Evolutionary conservation across 2,329 filamentous ascomycete genomes (phyloP).

Genomic region (Chalaropsis thielavioides): DNA sequence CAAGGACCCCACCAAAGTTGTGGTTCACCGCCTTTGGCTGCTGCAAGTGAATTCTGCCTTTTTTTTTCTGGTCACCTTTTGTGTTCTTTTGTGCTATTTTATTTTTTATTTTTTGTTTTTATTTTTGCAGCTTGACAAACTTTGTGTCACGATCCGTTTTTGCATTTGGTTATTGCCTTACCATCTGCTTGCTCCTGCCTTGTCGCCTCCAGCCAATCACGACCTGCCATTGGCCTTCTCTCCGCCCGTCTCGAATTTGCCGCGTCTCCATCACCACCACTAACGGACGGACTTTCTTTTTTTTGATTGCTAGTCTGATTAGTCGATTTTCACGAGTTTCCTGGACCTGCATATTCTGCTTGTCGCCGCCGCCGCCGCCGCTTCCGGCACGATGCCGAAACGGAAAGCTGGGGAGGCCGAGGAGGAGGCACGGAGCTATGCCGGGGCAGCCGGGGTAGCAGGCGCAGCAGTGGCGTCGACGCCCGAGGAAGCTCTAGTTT

Average conservation of each 20-base stretch:
- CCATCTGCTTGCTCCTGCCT: too few species aligned
- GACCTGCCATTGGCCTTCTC: too few species aligned
- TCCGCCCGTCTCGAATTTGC: too few species aligned
- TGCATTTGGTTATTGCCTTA: too few species aligned
- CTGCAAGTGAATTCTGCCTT: conserved; percentile 2
- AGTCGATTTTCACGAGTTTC: not conserved
- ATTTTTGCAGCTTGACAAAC: not conserved
- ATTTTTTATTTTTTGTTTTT: not conserved
- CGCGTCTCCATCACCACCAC: too few species aligned
- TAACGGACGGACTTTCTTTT: too few species aligned
- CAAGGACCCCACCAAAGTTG: not conserved
- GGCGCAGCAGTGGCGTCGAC: not conserved
- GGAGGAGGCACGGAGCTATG: not conserved
- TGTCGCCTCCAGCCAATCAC: too few species aligned
- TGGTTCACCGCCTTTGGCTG: conserved; percentile 3
- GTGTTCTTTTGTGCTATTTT: not conserved
- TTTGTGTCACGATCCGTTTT: not conserved
- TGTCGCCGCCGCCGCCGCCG: not conserved
- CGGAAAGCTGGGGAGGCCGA: not conserved
- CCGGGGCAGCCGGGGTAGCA: not conserved
- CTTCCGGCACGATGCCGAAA: not conserved
- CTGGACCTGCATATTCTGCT: not conserved
- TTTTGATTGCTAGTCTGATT: too few species aligned
- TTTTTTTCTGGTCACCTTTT: not conserved
- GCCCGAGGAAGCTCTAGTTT: not conserved